Conservation (phyloP, 2,329 filamentous ascomycete genomes). For the Xylariaceae sp. region DNA sequence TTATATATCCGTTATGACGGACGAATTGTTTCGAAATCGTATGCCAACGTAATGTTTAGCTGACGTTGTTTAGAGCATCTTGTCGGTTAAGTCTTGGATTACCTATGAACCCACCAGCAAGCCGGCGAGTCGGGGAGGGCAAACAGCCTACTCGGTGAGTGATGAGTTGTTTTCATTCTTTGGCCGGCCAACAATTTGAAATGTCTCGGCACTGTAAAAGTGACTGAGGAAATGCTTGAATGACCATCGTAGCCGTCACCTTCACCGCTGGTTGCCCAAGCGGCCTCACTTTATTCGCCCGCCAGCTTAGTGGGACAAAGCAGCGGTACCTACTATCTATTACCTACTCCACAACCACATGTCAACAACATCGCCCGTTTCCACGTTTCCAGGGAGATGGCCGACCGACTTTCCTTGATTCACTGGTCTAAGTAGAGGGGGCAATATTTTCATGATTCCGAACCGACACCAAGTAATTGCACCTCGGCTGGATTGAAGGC, state of each 20-base stretch:
- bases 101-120: neutral
- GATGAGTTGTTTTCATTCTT: constrained; percentile 13
- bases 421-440: neutral
- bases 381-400: constrained; percentile 19
- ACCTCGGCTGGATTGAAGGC: neutral
- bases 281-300: constrained; percentile 13
- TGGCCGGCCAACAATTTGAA: constrained; percentile 13
- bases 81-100: neutral
- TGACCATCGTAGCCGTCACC: constrained; percentile 10
- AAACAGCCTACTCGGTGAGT: neutral
- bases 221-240: constrained; percentile 3
- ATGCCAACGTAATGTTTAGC: neutral
- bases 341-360: constrained; percentile 14
- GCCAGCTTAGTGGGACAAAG: constrained; percentile 9
- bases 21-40: neutral
- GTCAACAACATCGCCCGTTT: neutral
- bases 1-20: neutral
- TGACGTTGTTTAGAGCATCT: neutral
- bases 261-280: constrained; percentile 20
- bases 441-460: constrained; percentile 1
- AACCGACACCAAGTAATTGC: constrained; percentile 7
- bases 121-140: neutral
- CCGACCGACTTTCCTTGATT: constrained; percentile 24
- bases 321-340: constrained; percentile 12
- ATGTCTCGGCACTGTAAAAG: neutral